A percentile compares a stretch with the other conserved stretches of the same genome.
phyloP scores from a whole-genome alignment of 768 basidiomycete genomes.

The Boletus edulis region DNA sequence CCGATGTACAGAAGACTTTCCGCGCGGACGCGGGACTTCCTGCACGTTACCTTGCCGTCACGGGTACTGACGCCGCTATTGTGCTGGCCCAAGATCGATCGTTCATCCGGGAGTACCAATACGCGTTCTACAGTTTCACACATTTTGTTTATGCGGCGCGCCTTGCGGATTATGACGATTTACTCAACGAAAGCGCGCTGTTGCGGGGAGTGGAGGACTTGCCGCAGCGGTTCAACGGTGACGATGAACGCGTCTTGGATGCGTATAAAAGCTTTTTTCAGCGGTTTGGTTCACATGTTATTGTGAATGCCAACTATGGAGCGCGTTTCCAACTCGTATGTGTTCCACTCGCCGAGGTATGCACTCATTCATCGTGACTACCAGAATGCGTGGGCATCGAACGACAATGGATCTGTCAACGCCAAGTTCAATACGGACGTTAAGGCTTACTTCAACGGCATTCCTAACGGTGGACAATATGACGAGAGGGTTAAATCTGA shows the following conservation, averaged over 20 bases:
- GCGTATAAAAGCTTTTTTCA: neutral
- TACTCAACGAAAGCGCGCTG: constrained; percentile 1
- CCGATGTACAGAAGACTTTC: neutral
- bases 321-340: constrained; percentile 2
- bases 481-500: constrained; percentile 1
- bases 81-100: neutral
- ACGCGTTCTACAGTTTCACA: constrained; percentile 1
- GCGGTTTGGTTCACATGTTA: constrained; percentile 1
- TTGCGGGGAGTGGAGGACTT: constrained; percentile 1
- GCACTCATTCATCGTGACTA: neutral
- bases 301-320: constrained; percentile 2
- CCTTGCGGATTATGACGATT: neutral
- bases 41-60: constrained; percentile 3
- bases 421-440: constrained; percentile 1
- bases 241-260: neutral
- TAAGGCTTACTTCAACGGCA: constrained; percentile 1
- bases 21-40: neutral
- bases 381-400: constrained; percentile 4
- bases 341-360: neutral
- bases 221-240: neutral
- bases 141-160: neutral
- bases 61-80: neutral
- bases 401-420: neutral
- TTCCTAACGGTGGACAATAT: constrained; percentile 2
- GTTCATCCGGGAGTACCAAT: neutral